phyloP scores from a whole-genome alignment of 345 rosid genomes.

The Raphanus raphanistrum region DNA sequence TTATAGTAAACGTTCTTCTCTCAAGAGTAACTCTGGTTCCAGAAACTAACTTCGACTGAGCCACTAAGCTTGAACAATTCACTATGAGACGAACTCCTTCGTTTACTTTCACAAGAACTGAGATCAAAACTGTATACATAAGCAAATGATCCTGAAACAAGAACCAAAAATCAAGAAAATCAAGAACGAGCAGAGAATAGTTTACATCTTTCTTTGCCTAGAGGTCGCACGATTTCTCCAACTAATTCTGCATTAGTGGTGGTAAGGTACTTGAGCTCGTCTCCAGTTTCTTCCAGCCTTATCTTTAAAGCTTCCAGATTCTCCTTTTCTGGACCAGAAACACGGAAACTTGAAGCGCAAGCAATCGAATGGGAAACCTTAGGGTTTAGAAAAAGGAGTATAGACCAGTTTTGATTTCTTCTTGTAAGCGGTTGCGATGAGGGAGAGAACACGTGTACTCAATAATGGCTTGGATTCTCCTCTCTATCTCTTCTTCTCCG shows the following conservation, averaged over 20 bases:
- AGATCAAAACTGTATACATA: neutral
- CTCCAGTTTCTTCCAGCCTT: neutral
- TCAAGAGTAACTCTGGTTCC: neutral
- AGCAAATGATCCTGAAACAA: neutral
- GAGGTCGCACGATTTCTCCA: neutral
- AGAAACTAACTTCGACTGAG: neutral
- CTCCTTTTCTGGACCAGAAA: neutral
- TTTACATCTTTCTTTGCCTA: neutral
- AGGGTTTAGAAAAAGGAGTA: neutral
- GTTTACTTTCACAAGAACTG: neutral
- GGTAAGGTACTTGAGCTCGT: neutral
- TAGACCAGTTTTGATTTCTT: neutral
- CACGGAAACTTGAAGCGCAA: neutral
- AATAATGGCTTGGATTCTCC: conserved; percentile 18
- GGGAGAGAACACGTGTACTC: accelerated
- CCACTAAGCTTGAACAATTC: neutral
- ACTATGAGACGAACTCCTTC: neutral
- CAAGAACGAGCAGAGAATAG: neutral
- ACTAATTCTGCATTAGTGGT: neutral
- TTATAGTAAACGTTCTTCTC: conserved; percentile 64
- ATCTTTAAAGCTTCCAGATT: neutral
- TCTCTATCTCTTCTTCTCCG: neutral
- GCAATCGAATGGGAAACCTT: neutral
- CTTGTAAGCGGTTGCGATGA: neutral
- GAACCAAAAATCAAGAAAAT: neutral